phyloP scores from a whole-genome alignment of 352 stramenopile genomes.

The Globisporangium paroecandrum region DNA sequence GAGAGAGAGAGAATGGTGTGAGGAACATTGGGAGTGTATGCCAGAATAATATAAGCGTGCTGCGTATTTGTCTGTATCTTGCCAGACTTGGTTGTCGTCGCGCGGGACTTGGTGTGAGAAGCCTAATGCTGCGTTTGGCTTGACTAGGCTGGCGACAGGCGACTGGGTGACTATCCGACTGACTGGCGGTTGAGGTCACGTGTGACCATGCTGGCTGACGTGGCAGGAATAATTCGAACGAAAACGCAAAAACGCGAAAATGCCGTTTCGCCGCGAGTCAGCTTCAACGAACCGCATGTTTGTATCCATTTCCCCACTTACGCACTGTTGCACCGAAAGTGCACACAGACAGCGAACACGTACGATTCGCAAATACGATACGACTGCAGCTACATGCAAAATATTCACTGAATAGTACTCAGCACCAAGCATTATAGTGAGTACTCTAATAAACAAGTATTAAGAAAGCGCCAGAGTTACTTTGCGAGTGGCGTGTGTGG shows the following conservation, averaged over 20 bases:
- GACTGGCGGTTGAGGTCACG: not conserved
- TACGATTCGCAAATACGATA: not conserved
- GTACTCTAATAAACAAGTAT: not conserved
- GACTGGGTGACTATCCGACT: not conserved
- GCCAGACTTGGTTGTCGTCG: not conserved
- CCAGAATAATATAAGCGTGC: slow-evolving; percentile 12
- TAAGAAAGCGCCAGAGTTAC: not conserved
- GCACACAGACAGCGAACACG: not conserved
- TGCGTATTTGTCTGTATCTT: slow-evolving; percentile 2
- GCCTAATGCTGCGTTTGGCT: not conserved
- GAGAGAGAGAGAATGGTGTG: not conserved
- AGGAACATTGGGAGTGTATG: not conserved
- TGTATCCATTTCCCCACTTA: not conserved
- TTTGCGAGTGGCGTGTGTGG: not conserved
- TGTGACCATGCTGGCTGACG: not conserved
- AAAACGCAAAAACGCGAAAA: not conserved
- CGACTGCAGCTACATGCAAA: not conserved
- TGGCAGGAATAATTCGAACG: not conserved
- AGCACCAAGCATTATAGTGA: not conserved
- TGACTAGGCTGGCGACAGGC: not conserved
- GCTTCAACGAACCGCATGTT: slow-evolving; percentile 5
- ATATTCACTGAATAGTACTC: not conserved
- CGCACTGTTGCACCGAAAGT: not conserved
- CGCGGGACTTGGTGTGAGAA: not conserved
- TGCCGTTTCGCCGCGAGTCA: not conserved